Conservation (phyloP, 352 stramenopile genomes). For the Globisporangium spinosum region DNA sequence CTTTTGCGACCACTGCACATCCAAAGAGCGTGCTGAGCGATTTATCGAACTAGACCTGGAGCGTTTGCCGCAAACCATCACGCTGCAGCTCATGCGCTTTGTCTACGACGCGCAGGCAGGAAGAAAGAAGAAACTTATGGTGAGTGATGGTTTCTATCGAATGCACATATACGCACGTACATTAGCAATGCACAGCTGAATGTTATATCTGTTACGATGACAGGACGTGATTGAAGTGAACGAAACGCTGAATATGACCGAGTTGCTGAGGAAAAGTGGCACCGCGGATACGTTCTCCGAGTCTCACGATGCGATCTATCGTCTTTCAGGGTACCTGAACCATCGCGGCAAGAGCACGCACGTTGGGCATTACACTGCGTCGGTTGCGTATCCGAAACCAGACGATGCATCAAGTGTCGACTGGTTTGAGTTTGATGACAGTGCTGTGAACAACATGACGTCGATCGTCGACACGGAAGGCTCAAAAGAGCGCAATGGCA, state of each 20-base stretch:
- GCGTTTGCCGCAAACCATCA: slow-evolving; percentile 63
- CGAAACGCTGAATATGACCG: slow-evolving; percentile 74
- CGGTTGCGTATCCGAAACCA: slow-evolving; percentile 51
- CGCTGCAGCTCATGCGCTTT: slow-evolving; percentile 82
- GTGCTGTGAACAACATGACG: slow-evolving; percentile 51
- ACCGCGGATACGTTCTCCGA: slow-evolving; percentile 37
- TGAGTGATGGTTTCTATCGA: slow-evolving; percentile 18
- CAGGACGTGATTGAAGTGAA: slow-evolving; percentile 85
- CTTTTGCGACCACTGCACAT: slow-evolving; percentile 70
- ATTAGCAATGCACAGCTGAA: neutral
- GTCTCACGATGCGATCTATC: slow-evolving; percentile 48
- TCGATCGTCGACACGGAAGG: slow-evolving; percentile 33
- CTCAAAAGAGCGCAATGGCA: slow-evolving; percentile 42
- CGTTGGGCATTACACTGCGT: slow-evolving; percentile 84
- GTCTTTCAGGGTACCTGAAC: slow-evolving; percentile 73
- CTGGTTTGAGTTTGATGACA: slow-evolving; percentile 88
- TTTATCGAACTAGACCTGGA: slow-evolving; percentile 62
- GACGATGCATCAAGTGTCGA: slow-evolving; percentile 22
- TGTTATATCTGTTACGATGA: neutral
- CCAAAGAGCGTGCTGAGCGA: slow-evolving; percentile 74
- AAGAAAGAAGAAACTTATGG: slow-evolving; percentile 85
- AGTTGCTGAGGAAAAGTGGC: slow-evolving; percentile 47
- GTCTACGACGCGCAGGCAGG: slow-evolving; percentile 75
- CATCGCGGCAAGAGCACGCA: slow-evolving; percentile 81
- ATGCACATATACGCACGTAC: neutral